Conservation (phyloP, 768 basidiomycete species). For the Crassisporium funariophilum region DNA sequence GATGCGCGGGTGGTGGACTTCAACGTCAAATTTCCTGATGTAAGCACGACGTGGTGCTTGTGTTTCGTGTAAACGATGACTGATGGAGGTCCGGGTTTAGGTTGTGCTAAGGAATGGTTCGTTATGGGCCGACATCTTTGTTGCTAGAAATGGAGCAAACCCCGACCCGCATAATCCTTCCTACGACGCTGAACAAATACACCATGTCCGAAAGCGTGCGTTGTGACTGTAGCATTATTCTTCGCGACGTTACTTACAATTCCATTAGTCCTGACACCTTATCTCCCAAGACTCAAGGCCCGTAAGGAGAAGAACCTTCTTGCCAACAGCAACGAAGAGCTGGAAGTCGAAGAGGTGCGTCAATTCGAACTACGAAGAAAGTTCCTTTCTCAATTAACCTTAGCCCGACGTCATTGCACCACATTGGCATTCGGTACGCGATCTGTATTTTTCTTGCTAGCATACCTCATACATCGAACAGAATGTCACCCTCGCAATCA, state of each 20-base stretch:
- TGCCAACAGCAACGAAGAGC: constrained; percentile 38
- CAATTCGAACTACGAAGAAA: constrained; percentile 1
- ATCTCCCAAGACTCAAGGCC: constrained; percentile 67
- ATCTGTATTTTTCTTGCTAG: constrained; percentile 16
- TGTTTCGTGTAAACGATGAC: constrained; percentile 3
- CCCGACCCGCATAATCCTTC: constrained; percentile 60
- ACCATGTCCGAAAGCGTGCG: constrained; percentile 77
- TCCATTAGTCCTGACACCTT: constrained; percentile 79
- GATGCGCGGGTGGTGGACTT: constrained; percentile 58
- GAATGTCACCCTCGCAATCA: constrained; percentile 87
- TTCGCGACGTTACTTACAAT: constrained; percentile 4
- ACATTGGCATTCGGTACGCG: constrained; percentile 85
- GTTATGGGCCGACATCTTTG: constrained; percentile 82
- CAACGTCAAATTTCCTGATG: constrained; percentile 69
- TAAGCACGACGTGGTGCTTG: constrained; percentile 36
- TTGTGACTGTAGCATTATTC: constrained; percentile 11
- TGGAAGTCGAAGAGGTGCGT: constrained; percentile 54
- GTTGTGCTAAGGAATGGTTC: constrained; percentile 77
- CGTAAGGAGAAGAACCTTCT: constrained; percentile 87
- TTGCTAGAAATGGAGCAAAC: constrained; percentile 64
- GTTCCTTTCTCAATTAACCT: constrained; percentile 1
- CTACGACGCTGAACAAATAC: constrained; percentile 59
- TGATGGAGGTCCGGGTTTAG: constrained; percentile 36
- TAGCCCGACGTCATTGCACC: constrained; percentile 67
- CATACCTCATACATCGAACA: constrained; percentile 38